Conservation (phyloP, 768 basidiomycete genomes). For the Collybia nuda region DNA sequence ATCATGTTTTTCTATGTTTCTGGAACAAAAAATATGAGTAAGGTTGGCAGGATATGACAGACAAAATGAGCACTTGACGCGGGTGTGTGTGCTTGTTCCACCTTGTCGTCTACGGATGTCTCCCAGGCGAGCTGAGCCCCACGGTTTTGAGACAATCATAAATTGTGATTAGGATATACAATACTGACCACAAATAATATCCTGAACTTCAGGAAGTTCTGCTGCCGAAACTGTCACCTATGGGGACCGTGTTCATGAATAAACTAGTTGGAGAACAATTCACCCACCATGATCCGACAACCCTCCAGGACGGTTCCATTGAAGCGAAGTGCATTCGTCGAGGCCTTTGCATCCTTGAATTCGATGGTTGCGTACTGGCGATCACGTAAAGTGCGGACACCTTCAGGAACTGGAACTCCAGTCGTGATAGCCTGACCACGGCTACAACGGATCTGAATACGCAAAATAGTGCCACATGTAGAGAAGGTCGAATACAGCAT, state of each 20-base stretch:
- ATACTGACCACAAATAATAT: slow-evolving; percentile 26
- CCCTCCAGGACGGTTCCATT: slow-evolving; percentile 36
- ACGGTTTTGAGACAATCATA: not conserved
- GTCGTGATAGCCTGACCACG: slow-evolving; percentile 33
- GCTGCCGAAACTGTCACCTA: slow-evolving; percentile 35
- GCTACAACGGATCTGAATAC: slow-evolving; percentile 41
- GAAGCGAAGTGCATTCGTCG: slow-evolving; percentile 39
- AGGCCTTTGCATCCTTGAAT: slow-evolving; percentile 37
- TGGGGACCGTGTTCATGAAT: not conserved
- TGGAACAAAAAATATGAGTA: too few relatives aligned
- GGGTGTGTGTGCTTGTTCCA: too few relatives aligned
- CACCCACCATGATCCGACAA: slow-evolving; percentile 39
- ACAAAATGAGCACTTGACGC: too few relatives aligned
- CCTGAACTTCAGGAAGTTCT: slow-evolving; percentile 40
- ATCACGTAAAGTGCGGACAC: slow-evolving; percentile 25
- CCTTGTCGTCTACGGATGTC: slow-evolving; percentile 4
- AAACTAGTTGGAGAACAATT: not conserved
- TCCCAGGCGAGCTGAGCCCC: slow-evolving; percentile 8
- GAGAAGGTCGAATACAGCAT: slow-evolving; percentile 32
- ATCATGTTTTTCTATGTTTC: too few relatives aligned
- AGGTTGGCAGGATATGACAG: not conserved
- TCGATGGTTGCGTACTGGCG: slow-evolving; percentile 53
- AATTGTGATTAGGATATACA: not conserved
- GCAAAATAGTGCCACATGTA: slow-evolving; percentile 31
- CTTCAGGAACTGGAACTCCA: slow-evolving; percentile 18